Base-by-base conservation (phyloP, 495 filamentous ascomycete species). In the Immersiella caudata region DNA sequence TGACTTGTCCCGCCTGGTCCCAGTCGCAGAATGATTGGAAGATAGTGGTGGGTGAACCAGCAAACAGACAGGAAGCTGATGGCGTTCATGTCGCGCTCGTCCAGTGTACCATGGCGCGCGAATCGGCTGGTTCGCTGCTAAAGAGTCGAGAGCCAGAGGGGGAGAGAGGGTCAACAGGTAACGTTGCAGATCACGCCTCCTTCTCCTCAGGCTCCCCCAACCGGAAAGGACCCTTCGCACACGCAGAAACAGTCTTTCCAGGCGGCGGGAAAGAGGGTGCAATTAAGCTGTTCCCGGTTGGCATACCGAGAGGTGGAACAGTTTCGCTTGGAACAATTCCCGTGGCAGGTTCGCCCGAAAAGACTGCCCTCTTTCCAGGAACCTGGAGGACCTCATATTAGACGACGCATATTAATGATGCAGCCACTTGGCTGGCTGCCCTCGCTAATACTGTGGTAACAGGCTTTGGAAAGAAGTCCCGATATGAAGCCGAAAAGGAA, bases 341-440 rank as follows among this genome's bases (percentile, higher is more conserved):
- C 63, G 64, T 65, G 40, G 27, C 49, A 56, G 50, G 64, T 52
- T 57, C 67, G 35, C 55, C 24, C 33, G n/a, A 61, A 18, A 63
- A 70, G 54, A 54, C 40, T 55, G 60, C 46, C 50, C 9, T 64
- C 67, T 69, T 71, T 68, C 71, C 74, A 66, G 71, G 71, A 75
- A 74, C 70, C 71, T 71, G 68, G 73, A 70, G 70, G 71, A 70
- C 54, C 66, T 59, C 70, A 71, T 62, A 74, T 71, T 70, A 59
- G 60, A 61, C 54, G 62, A 29, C 68, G 57, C 68, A 73, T 70
- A 68, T 65, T 68, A 50, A 64, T 64, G 70, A 63, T 70, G 68
- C 66, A 70, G 57, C 54, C 70, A 49, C 57, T 40, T 29, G 27
- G 18, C 57, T 66, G 58, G 60, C 29, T 8, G 18, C 29, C 40